Evolutionary conservation across 208 protist species (phyloP), one percentile per base, ranked within the genome.

Genomic region (Crithidia mellificae): DNA sequence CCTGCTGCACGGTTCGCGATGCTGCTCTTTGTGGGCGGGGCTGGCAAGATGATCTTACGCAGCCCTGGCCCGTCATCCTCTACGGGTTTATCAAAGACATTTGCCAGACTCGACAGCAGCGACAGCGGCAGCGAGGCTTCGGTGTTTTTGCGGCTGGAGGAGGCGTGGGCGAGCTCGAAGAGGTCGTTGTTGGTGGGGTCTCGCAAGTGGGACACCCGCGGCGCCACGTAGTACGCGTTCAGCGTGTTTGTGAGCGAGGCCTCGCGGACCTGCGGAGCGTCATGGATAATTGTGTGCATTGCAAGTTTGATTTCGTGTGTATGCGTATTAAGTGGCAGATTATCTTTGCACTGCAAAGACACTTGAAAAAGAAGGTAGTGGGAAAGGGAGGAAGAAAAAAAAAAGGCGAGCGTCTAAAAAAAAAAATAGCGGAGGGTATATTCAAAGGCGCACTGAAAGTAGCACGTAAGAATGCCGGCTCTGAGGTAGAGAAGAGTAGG

Each of bases 141-240:
- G 8, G 27, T 46, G 30, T 20, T 34, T n/a, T 30, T 30, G 30
- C 47, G 46, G 22, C 32, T 30, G 4, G n/a, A 65, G 22, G 44
- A 8, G 0, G 2, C 15, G 47, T 2, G 47, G 0, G 29, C 34
- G 20, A 39, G 32, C 14, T 46, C 46, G 5, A 34, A 1, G 27
- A 43, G 17, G 22, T n/a, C n/a, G n/a, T 24, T 65, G 8, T 22
- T 55, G 3, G 59, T 20, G 12, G 59, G 46, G 30, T 53, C 30
- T 8, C 59, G 44, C 46, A 30, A 15, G 2, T 3, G 20, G 19
- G 22, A 29, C 11, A 52, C n/a, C 8, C 15, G 9, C 2, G 69
- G 69, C 29, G 54, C 62, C 4, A 75, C 50, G 47, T 52, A 75
- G 44, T 53, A 64, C 6, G 62, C 29, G 12, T 58, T 38, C n/a